Percentiles rank a stretch among this genome's conserved stretches.
Evolutionary conservation across 805 yeast species (phyloP).

Genomic region (Kodamaea neixiangensis): DNA sequence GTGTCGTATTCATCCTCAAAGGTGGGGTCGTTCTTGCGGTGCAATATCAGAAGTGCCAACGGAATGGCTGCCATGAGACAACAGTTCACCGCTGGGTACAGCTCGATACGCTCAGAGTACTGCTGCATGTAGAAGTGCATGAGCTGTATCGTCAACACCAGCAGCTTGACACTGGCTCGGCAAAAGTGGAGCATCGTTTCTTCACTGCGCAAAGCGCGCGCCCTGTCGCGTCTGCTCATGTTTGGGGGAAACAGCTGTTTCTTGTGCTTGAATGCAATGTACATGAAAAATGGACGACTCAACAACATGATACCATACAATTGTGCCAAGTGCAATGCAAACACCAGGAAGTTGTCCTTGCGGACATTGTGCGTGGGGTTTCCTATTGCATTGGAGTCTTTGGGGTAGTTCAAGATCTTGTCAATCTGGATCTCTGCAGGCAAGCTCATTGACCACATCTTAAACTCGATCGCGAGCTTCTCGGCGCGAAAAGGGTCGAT

Average conservation of each 20-base stretch:
- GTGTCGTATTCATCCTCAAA: slow-evolving; percentile 19
- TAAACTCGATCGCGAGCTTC: slow-evolving; percentile 36
- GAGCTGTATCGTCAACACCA: slow-evolving; percentile 35
- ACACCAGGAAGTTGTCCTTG: slow-evolving; percentile 21
- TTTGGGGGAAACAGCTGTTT: not conserved
- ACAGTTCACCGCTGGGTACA: slow-evolving; percentile 31
- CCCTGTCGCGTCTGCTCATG: slow-evolving; percentile 11
- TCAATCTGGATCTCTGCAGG: slow-evolving; percentile 31
- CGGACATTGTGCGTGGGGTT: slow-evolving; percentile 9
- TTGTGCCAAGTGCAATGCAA: slow-evolving; percentile 37
- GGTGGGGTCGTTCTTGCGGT: slow-evolving; percentile 13
- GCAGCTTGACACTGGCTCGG: slow-evolving; percentile 37
- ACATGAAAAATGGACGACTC: slow-evolving; percentile 46
- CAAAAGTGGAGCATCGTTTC: slow-evolving; percentile 26
- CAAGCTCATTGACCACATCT: slow-evolving; percentile 33
- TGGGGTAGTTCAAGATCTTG: slow-evolving; percentile 17
- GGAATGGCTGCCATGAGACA: slow-evolving; percentile 39
- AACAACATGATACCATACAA: slow-evolving; percentile 38
- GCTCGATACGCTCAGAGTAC: slow-evolving; percentile 37
- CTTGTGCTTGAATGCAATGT: slow-evolving; percentile 18
- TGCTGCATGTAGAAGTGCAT: slow-evolving; percentile 26
- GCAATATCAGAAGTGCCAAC: slow-evolving; percentile 32
- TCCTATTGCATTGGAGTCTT: slow-evolving; percentile 1
- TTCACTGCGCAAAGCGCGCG: slow-evolving; percentile 15
- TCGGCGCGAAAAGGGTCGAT: slow-evolving; percentile 33